Conservation (phyloP, 1,284 basidiomycete species). For the Ustilago crameri region DNA sequence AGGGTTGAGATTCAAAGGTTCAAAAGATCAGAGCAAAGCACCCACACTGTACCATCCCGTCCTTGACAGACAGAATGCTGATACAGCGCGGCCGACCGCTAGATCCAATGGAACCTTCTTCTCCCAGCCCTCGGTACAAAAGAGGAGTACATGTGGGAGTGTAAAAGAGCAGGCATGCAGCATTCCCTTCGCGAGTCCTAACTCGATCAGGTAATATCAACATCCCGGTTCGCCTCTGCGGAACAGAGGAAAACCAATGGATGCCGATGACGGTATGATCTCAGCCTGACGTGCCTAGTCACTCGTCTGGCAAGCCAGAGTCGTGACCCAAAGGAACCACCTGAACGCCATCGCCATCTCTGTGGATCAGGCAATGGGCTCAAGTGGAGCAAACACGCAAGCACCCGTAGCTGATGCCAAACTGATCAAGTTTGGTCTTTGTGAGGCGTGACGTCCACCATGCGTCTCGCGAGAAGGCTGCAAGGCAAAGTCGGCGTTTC, state of each 20-base stretch:
- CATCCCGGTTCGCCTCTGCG: constrained; percentile 13
- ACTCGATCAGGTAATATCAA: constrained; percentile 67
- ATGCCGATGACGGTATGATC: constrained; percentile 59
- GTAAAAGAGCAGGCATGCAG: constrained; percentile 44
- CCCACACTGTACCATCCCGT: not conserved
- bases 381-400: constrained; percentile 37
- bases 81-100: not conserved
- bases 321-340: constrained; percentile 24
- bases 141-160: constrained; percentile 12
- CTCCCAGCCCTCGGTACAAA: constrained; percentile 7
- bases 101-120: not conserved
- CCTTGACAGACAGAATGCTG: no score
- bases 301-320: constrained; percentile 1
- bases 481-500: not conserved
- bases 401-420: constrained; percentile 66
- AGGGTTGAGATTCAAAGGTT: no score
- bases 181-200: constrained; percentile 69
- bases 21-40: not conserved
- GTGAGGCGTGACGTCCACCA: constrained; percentile 32
- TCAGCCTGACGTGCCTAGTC: constrained; percentile 50
- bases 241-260: constrained; percentile 9
- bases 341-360: not conserved
- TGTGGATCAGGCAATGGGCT: constrained; percentile 6
- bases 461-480: constrained; percentile 12
- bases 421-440: constrained; percentile 49